Evolutionary conservation across 306 rosid genomes (phyloP), one percentile per base, ranked within the genome.

Genomic region (Gillenia trifoliata): DNA sequence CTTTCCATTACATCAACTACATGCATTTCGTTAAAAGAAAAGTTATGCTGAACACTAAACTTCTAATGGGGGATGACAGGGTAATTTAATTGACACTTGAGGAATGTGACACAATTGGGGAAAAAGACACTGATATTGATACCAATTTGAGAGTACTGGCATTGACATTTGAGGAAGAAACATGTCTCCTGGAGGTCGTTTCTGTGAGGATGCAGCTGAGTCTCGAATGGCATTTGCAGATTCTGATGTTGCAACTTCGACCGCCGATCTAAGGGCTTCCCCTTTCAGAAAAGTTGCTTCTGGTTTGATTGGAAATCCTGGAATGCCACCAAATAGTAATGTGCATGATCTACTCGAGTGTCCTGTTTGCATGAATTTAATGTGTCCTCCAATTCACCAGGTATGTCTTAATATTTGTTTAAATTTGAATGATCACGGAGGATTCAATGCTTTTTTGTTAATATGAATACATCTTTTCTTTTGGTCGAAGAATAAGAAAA

Each of bases 361-460:
- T 64, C 87, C 88, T 12, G 88, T 86, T 79, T 86, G 90, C 80
- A 81, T 86, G 88, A 79, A 76, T 81, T 68, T 86, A 66, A 86
- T 83, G 90, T 75, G 80, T 64, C 88, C 88, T 78, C 86, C 90
- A 59, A 86, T 86, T 76, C 78, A 83, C 75, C 90, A 86, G 90
- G 90, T 86, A 83, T 28, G 52, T 28, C 38, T 40, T 72, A 26
- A 20, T 59, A 22, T 26, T 22, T 26, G 66, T 16, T 72, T 12
- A 19, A 52, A 71, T 4, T 30, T 38, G 25, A 22, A 19, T 33
- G 33, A 5, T 59, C 36, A 10, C 4, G 54, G 30, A 72, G n/a
- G 13, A 41, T 38, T 12, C 26, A 2, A 10, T 20, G 25, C 17
- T 26, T 23, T 13, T 26, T 56, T 38, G 25, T 60, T 9, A 19